Percentiles rank a stretch among this genome's conserved stretches.
Conservation (phyloP, 495 filamentous ascomycete genomes). For the Penicillium roqueforti region DNA sequence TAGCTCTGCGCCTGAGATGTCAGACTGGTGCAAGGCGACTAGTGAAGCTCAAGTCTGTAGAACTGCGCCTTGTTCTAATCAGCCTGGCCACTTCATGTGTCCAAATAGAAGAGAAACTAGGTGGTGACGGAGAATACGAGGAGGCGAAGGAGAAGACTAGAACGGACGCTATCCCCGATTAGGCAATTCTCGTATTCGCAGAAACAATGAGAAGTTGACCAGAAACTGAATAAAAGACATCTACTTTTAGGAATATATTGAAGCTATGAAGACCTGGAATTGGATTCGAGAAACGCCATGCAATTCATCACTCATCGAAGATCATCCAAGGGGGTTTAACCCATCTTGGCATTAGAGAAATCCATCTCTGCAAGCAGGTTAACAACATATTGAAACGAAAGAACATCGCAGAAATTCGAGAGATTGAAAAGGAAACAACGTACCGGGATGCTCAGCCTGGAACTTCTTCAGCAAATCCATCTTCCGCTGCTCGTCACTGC, state of each 20-base stretch:
- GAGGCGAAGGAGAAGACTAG: not conserved
- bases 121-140: not conserved
- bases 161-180: constrained; percentile 14
- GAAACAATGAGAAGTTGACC: not conserved
- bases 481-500: constrained; percentile 91
- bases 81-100: not conserved
- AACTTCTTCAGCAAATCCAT: constrained; percentile 88
- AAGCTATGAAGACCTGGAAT: not conserved
- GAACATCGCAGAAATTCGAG: no score
- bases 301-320: constrained; percentile 18
- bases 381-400: constrained; percentile 8
- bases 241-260: not conserved
- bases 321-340: constrained; percentile 14
- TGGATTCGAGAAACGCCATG: constrained; percentile 5
- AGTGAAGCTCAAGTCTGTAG: not conserved
- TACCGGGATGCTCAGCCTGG: constrained; percentile 79
- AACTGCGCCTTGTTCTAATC: constrained; percentile 1
- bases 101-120: not conserved
- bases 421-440: constrained; percentile 16
- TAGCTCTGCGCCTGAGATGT: not conserved
- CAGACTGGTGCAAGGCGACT: not conserved
- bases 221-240: not conserved
- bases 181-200: constrained; percentile 20
- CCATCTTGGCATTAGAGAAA: constrained; percentile 47
- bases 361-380: constrained; percentile 41